Evolutionary conservation across 108 stramenopile species (phyloP).

Genomic region (Cyclotella baltica): DNA sequence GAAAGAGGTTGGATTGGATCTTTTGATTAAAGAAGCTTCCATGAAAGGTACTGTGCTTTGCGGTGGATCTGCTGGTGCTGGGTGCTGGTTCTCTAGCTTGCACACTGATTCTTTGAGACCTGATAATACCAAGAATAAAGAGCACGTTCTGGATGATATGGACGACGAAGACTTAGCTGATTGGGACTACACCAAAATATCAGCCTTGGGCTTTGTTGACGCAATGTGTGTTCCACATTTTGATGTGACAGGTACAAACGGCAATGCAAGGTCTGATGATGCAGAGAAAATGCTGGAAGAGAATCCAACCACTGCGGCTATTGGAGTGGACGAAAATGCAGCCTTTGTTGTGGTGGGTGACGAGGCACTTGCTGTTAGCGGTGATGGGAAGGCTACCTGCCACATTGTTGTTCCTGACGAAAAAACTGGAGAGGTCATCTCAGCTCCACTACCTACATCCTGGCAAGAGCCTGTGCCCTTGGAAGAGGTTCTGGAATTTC

Average conservation of each 20-base stretch:
- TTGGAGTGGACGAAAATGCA: conserved; percentile 38
- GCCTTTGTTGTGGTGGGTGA: conserved; percentile 24
- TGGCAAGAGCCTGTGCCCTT: conserved; percentile 22
- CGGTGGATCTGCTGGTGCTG: conserved; percentile 46
- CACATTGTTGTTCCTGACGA: conserved; percentile 20
- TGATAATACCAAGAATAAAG: conserved; percentile 32
- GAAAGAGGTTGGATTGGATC: conserved; percentile 37
- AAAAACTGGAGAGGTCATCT: conserved; percentile 3
- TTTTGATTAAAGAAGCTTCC: conserved; percentile 41
- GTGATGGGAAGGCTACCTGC: conserved; percentile 38
- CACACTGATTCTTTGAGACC: conserved; percentile 45
- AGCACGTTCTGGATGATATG: conserved; percentile 22
- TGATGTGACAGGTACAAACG: conserved; percentile 29
- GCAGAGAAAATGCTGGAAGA: conserved; percentile 35
- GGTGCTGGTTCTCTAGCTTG: conserved; percentile 41
- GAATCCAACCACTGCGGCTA: conserved; percentile 15
- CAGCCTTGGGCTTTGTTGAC: conserved; percentile 32
- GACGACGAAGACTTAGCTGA: conserved; percentile 26
- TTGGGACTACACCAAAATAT: conserved; percentile 37
- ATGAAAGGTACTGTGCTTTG: conserved; percentile 36
- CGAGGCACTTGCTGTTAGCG: conserved; percentile 12
- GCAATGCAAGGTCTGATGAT: conserved; percentile 11
- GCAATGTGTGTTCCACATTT: conserved; percentile 47
- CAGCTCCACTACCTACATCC: background rate
- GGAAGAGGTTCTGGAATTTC: conserved; percentile 10